phyloP scores from a whole-genome alignment of 2,329 filamentous ascomycete species.

The Davidsoniella australis region DNA sequence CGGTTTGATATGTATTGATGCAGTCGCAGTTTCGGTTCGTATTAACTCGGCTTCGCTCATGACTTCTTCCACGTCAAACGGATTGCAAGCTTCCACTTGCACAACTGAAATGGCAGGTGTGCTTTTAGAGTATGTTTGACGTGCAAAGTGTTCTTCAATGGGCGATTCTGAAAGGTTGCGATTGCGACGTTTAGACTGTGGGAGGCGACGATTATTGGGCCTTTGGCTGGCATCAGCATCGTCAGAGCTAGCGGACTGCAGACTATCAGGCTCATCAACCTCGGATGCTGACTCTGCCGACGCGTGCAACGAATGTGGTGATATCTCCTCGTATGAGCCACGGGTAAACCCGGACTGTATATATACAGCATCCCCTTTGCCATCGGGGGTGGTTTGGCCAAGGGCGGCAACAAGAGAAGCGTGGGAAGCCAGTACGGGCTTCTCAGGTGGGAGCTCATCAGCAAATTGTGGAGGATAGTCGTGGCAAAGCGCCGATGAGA shows the following conservation, averaged over 20 bases:
- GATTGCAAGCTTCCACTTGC: neutral
- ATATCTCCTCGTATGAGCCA: neutral
- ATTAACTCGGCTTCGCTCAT: slow-evolving; percentile 24
- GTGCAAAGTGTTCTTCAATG: neutral
- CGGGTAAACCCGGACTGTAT: too few relatives aligned
- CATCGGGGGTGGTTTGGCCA: too few relatives aligned
- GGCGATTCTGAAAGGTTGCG: slow-evolving; percentile 1
- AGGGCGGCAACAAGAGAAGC: too few relatives aligned
- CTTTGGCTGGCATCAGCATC: neutral
- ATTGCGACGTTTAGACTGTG: neutral
- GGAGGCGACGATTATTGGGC: neutral
- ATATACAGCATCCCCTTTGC: too few relatives aligned
- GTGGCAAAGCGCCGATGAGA: too few relatives aligned
- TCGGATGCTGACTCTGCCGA: slow-evolving; percentile 7
- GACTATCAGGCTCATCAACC: slow-evolving; percentile 4
- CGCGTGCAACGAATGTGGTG: slow-evolving; percentile 2
- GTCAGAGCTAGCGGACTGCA: slow-evolving; percentile 1
- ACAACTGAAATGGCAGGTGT: neutral
- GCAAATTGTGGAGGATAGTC: too few relatives aligned
- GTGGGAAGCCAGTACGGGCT: too few relatives aligned
- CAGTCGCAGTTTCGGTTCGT: neutral
- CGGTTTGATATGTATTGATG: neutral
- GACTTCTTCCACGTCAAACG: slow-evolving; percentile 26
- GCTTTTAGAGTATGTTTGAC: neutral
- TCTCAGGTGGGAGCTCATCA: too few relatives aligned